Conservation (phyloP, 2,329 filamentous ascomycete species). For the Penicillium griseofulvum region DNA sequence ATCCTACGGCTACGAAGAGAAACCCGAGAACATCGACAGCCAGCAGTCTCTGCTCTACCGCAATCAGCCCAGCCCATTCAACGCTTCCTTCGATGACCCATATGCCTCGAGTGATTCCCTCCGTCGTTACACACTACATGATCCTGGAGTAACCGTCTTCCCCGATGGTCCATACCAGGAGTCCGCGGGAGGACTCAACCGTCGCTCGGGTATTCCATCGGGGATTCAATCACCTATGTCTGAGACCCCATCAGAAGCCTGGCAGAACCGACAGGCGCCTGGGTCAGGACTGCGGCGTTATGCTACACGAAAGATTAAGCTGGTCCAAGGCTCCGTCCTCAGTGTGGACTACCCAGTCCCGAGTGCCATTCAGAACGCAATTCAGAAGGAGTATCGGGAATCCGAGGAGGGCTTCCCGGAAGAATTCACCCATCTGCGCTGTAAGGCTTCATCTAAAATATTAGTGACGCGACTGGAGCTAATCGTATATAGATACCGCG, state of each 20-base stretch:
- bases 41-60: constrained; percentile 29
- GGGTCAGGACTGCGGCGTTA: constrained; percentile 69
- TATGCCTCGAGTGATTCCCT: constrained; percentile 39
- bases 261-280: constrained; percentile 74
- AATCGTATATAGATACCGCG: constrained; percentile 65
- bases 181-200: constrained; percentile 51
- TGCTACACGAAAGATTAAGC: constrained; percentile 94
- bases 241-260: constrained; percentile 68
- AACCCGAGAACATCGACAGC: constrained; percentile 20
- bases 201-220: constrained; percentile 50
- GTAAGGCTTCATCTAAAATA: constrained; percentile 41
- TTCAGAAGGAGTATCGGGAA: constrained; percentile 85
- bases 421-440: constrained; percentile 97
- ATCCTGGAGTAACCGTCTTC: constrained; percentile 58
- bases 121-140: constrained; percentile 33
- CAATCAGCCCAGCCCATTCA: constrained; percentile 44
- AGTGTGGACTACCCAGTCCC: constrained; percentile 97
- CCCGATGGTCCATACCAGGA: constrained; percentile 54
- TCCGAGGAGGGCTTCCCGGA: constrained; percentile 79
- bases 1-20: constrained; percentile 23
- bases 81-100: constrained; percentile 49
- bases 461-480: background rate
- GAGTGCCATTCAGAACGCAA: constrained; percentile 93
- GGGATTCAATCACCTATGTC: constrained; percentile 54
- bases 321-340: constrained; percentile 92